Base-by-base conservation (phyloP, 129 eudicot genomes). In the Mikania micrantha region DNA sequence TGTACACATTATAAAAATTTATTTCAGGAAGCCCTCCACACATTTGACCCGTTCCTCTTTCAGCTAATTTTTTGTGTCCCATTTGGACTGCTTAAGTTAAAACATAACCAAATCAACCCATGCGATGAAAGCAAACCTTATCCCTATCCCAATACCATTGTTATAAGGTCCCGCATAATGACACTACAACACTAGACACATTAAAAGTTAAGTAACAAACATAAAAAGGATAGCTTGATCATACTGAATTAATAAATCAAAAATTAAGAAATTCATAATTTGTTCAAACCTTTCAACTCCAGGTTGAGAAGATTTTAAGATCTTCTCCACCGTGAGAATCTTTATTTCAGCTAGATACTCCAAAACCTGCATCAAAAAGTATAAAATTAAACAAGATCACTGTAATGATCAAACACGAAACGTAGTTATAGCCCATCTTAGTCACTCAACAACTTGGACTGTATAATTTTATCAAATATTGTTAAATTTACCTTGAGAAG, bases 271-370 rank as follows among this genome's bases (percentile, higher is more conserved):
- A 41, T 41, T 53, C 24, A 22, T 21, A 35, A 15, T 21, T 56
- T 60, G 61, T 49, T 64, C 90, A 75, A 42, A 88, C 98, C 98
- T 92, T 82, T 83, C 89, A 67, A 83, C 95, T 57, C 98, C 95
- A 58, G 84, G 82, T 76, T 79, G 79, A 66, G 82, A 80, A 28
- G 98, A 84, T 63, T 85, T 80, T 64, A 75, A 76, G 60, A 92
- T 92, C 71, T 72, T 88, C 45, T 92, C 98, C 73, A 80, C 36
- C 0, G 87, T 83, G 66, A 92, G 95, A 48, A 92, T 88, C 80
- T 88, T 87, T 59, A 74, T 77, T 60, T 60, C 68, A 34, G 98
- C 96, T 54, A 92, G 87, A 81, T 74, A 84, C 80, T 92, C 96
- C 13, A 92, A 76, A 22, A 92, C 87, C 98, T 92, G 76, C 64